A percentile compares a stretch with the other conserved stretches of the same genome.
These are phyloP conservation scores for Phytophthora pluvialis DNA, from an alignment of 352 stramenopile species.

Conservation along the genomic window DNA sequence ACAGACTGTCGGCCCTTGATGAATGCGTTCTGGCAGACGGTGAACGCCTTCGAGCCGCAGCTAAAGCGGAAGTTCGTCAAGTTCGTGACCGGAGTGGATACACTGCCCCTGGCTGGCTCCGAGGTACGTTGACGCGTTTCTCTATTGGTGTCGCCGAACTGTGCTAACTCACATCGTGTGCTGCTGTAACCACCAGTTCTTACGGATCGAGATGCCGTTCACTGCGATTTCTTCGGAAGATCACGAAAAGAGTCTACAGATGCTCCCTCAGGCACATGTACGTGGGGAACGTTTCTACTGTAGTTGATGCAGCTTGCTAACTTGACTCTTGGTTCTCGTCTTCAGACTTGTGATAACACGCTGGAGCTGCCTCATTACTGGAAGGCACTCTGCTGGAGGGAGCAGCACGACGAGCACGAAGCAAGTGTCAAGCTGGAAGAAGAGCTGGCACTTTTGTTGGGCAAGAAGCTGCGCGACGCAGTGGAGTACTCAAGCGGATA, in stretches of 20 bases:
- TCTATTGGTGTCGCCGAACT: neutral
- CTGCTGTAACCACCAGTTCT: conserved; percentile 46
- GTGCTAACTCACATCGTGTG: conserved; percentile 3
- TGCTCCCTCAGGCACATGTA: conserved; percentile 81
- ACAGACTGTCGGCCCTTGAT: conserved; percentile 45
- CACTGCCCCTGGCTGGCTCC: conserved; percentile 60
- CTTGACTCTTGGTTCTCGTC: neutral
- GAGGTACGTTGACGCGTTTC: conserved; percentile 47
- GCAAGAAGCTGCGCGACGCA: conserved; percentile 59
- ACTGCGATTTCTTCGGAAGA: conserved; percentile 46
- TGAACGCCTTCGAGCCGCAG: conserved; percentile 55
- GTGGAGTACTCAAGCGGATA: conserved; percentile 75
- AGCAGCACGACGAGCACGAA: conserved; percentile 36
- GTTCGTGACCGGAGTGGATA: conserved; percentile 79
- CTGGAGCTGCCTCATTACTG: conserved; percentile 80
- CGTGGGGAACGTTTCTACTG: conserved; percentile 11
- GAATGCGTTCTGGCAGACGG: conserved; percentile 56
- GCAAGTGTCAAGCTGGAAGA: conserved; percentile 41
- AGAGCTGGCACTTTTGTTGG: conserved; percentile 49
- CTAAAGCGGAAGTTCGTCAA: conserved; percentile 75
- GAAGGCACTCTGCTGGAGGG: conserved; percentile 67
- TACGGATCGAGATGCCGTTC: conserved; percentile 83
- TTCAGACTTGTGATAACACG: conserved; percentile 79
- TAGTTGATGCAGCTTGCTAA: neutral
- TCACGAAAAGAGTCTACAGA: conserved; percentile 52